Conservation (phyloP, 2,329 filamentous ascomycete species). For the Pseudocercospora crystallina region DNA sequence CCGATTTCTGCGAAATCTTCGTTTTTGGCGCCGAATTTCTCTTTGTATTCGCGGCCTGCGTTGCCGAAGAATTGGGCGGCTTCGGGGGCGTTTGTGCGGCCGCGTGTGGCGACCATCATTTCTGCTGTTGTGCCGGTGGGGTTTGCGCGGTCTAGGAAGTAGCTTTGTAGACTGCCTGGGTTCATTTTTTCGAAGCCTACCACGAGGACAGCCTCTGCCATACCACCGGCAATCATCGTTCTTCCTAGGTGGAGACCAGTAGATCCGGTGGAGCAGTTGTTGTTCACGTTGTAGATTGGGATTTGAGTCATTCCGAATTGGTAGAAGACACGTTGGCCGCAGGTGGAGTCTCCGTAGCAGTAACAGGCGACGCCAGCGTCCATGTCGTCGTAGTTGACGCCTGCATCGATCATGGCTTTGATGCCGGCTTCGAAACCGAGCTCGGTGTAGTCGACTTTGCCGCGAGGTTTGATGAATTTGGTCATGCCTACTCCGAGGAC, state of each 20-base stretch:
- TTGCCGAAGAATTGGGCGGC: slow-evolving; percentile 84
- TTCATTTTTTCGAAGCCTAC: slow-evolving; percentile 99
- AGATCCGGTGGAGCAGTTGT: slow-evolving; percentile 93
- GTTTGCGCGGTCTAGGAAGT: slow-evolving; percentile 81
- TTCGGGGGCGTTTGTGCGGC: slow-evolving; percentile 26
- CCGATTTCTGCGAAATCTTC: slow-evolving; percentile 95
- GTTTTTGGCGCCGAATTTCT: slow-evolving; percentile 76
- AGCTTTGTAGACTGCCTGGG: slow-evolving; percentile 75
- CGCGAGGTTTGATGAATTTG: slow-evolving; percentile 96
- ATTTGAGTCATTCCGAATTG: slow-evolving; percentile 97
- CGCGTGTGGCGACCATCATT: slow-evolving; percentile 52
- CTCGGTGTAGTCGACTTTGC: slow-evolving; percentile 91
- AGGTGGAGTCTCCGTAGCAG: slow-evolving; percentile 94
- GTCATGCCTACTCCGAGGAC: slow-evolving; percentile 98
- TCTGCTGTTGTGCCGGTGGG: slow-evolving; percentile 69
- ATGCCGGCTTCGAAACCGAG: slow-evolving; percentile 89
- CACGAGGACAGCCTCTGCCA: slow-evolving; percentile 76
- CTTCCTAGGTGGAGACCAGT: slow-evolving; percentile 84
- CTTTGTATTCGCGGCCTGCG: slow-evolving; percentile 92
- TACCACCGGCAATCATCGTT: slow-evolving; percentile 74
- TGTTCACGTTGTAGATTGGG: slow-evolving; percentile 97
- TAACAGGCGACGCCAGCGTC: slow-evolving; percentile 94
- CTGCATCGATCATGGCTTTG: slow-evolving; percentile 79
- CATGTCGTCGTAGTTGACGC: slow-evolving; percentile 95
- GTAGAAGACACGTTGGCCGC: slow-evolving; percentile 95